Base-by-base conservation (phyloP, 1,284 basidiomycete species). In the Phellinidium pouzarii region DNA sequence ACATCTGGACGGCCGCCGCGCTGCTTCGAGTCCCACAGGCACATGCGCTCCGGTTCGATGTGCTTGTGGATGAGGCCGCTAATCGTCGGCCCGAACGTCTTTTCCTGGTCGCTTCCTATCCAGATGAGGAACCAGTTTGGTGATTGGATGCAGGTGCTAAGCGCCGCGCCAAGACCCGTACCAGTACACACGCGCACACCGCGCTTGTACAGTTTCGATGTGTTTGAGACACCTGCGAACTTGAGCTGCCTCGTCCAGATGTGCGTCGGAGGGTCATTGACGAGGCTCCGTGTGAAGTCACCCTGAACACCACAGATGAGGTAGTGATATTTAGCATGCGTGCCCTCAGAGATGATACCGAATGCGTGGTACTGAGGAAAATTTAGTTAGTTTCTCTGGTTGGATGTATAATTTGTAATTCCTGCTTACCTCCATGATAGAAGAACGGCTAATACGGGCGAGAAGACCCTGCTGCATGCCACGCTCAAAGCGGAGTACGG, bases 401-500 rank as follows among this genome's bases (percentile, higher is more conserved):
- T 22, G 22, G 31, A 22, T 38, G 22, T 26, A 46, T 27, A 26
- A 17, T 17, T 47, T 55, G 31, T 8, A 8, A 14, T 14, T 14
- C 7, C 3, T 34, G 14, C 55, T 58, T 58, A 49, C 55, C 48
- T 85, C 82, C 74, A 80, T 73, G 54, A 83, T 70, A 36, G 78
- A 75, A 59, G 75, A 75, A 66, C 81, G 79, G 61, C 79, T 79
- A 61, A 86, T 80, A 58, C 83, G 77, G 59, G 80, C 76, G 43
- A 84, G 66, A 46, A 85, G 71, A 11, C 82, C 83, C 62, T 84
- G 82, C 63, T 84, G 81, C 80, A 86, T 84, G 27, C 82, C 82
- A 45, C 82, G 74, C 64, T 82, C 74, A 59, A 84, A 84, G 44
- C 79, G 76, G 50, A 86, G 65, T 46, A 85, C 71, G 8, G 77